Evolutionary conservation across 2,329 filamentous ascomycete genomes (phyloP), one percentile per base, ranked within the genome.

Genomic region (Ophiostoma tasmaniense): DNA sequence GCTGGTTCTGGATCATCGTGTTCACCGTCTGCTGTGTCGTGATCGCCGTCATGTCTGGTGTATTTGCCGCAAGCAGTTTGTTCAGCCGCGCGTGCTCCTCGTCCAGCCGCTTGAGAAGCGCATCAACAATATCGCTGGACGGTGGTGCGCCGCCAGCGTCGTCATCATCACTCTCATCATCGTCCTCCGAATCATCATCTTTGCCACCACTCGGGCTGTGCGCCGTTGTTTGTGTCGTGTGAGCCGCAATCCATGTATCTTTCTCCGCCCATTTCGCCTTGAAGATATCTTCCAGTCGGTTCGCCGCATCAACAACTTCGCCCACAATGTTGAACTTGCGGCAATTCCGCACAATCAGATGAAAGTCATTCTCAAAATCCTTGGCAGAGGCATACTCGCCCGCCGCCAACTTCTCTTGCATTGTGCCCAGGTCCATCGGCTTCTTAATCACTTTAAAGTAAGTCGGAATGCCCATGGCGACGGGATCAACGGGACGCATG

Each of bases 401-500:
- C 14, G 83, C 83, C 73, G 89, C 87, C 55, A 97, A 83, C 79
- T 96, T 96, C 59, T 84, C 83, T 45, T 86, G 83, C 75, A 97
- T 90, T n/a, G 92, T 97, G 20, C 85, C 83, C 66, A 97, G 83
- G 77, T 99, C 94, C 94, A 98, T 99, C 0, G 95, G 95, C 77
- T 93, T 92, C 82, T 97, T 98, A 80, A 99, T 93, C 71, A 98
- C 83, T 75, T 90, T 92, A 77, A 95, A 92, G 77, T 99, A 99
- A 30, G 90, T 89, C 0, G 95, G 95, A 70, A 98, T 97, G 76
- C 94, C 93, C 68, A 98, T 82, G 0, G 93, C 94, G 45, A 98
- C 93, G 0, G 95, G 93, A 76, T 99, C 95, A 25, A 99, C 95
- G 0, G 95, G 91, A 8, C 85, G 81, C 74, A 92, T 81, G 80